These are phyloP conservation scores for Suillus occidentalis DNA, from an alignment of 768 basidiomycete genomes.

Conservation along the genomic window DNA sequence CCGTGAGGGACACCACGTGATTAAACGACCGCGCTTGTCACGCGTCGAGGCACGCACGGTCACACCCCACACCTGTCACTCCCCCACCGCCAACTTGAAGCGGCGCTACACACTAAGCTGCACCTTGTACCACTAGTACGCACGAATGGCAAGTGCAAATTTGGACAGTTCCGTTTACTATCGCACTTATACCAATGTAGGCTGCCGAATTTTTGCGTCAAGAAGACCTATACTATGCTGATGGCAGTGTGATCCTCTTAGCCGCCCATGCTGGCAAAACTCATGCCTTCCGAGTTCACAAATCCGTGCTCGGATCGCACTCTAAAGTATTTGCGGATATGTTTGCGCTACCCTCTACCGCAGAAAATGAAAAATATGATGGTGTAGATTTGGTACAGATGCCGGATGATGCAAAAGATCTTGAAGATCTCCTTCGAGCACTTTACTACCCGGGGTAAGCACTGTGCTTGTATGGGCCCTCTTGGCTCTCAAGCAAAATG, in stretches of 20 bases:
- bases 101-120: neutral
- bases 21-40: constrained; percentile 37
- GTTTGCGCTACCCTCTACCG: constrained; percentile 16
- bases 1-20: constrained; percentile 28
- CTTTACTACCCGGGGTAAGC: constrained; percentile 13
- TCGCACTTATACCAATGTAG: neutral
- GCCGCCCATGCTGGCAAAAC: constrained; percentile 2
- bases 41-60: constrained; percentile 27
- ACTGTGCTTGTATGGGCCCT: constrained; percentile 2
- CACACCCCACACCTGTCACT: constrained; percentile 6
- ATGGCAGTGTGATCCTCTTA: constrained; percentile 3
- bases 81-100: too few relatives aligned
- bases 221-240: neutral
- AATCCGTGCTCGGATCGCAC: constrained; percentile 24
- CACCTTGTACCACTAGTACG: neutral
- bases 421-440: constrained; percentile 10
- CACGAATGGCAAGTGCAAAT: neutral
- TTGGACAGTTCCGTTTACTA: too few relatives aligned
- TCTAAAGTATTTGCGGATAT: constrained; percentile 33
- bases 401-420: constrained; percentile 14
- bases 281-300: constrained; percentile 31
- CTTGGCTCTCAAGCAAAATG: constrained; percentile 2
- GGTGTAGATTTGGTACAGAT: constrained; percentile 15
- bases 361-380: constrained; percentile 13
- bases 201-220: neutral